Evolutionary conservation across 345 rosid genomes (phyloP), one percentile per base, ranked within the genome.

Genomic region (Eucalyptus albens): DNA sequence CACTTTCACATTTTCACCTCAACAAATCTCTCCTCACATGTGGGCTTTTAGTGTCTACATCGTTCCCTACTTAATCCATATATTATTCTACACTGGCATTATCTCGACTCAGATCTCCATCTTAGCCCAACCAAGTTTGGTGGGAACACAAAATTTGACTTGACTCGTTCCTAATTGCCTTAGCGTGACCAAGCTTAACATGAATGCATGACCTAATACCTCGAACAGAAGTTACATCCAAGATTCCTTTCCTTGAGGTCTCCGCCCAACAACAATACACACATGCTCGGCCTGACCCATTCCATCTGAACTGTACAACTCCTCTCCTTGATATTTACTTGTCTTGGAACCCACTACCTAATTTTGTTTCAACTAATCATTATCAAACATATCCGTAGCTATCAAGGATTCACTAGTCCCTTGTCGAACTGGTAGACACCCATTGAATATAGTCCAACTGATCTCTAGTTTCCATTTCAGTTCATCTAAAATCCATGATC

Each of bases 251-350:
- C 22, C 19, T 31, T 67, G 40, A 15, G 40, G 42, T 67, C 42
- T 67, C 9, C 22, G 6, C 22, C 40, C 42, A 2, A 4, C 21
- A 16, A 9, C 11, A 2, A 15, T 67, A 4, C 10, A 31, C 22
- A 9, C 42, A 31, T 31, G 42, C 1, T 31, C 3, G 1, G 22
- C 42, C 3, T 3, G 4, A 15, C 42, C 6, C 5, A 4, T 31
- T 67, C 40, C 40, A 15, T 15, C 77, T 2, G 5, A n/a, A n/a
- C 1, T 8, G 2, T 67, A 67, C 40, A n/a, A 15, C 5, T 65
- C 37, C 21, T 65, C 3, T n/a, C 40, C 40, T n/a, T 67, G 19
- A n/a, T 2, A 67, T 67, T 15, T 67, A 67, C 77, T 2, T 67
- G 6, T n/a, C 5, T 4, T 67, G 37, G 77, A 67, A 67, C 40